Conservation (phyloP, 2,329 filamentous ascomycete genomes). For the Epichloe coenophiala region DNA sequence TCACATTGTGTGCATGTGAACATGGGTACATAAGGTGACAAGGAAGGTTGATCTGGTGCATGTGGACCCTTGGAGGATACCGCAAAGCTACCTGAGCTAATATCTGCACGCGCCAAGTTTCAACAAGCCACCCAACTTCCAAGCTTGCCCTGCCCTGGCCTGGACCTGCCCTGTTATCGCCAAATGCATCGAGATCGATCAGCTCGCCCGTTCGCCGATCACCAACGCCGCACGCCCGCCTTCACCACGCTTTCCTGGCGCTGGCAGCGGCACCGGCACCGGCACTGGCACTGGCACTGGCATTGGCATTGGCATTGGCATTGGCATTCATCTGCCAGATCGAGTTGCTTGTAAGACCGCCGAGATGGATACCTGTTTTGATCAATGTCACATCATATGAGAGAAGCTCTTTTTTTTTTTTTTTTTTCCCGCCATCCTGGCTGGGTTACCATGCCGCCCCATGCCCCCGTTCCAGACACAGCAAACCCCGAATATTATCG, state of each 20-base stretch:
- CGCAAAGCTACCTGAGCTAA: constrained; percentile 1
- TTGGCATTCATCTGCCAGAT: no score
- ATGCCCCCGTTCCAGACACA: no score
- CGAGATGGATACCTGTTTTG: background rate
- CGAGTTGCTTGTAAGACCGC: background rate
- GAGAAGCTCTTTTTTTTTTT: background rate
- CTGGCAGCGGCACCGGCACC: no score
- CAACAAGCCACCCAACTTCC: background rate
- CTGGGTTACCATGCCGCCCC: no score
- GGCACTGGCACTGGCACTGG: no score
- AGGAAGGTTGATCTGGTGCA: background rate
- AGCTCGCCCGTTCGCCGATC: constrained; percentile 3
- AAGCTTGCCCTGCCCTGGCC: background rate
- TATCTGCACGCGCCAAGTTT: background rate
- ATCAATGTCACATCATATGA: background rate
- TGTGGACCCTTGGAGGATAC: background rate
- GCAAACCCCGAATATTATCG: no score
- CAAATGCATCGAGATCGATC: constrained; percentile 6
- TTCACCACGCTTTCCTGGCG: no score
- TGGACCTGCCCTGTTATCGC: background rate
- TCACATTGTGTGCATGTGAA: no score
- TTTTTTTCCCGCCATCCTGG: background rate
- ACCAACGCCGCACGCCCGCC: background rate
- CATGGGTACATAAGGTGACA: no score
- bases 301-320: no score